Evolutionary conservation across 495 filamentous ascomycete species (phyloP).

Genomic region (Penicillium cataractarum): DNA sequence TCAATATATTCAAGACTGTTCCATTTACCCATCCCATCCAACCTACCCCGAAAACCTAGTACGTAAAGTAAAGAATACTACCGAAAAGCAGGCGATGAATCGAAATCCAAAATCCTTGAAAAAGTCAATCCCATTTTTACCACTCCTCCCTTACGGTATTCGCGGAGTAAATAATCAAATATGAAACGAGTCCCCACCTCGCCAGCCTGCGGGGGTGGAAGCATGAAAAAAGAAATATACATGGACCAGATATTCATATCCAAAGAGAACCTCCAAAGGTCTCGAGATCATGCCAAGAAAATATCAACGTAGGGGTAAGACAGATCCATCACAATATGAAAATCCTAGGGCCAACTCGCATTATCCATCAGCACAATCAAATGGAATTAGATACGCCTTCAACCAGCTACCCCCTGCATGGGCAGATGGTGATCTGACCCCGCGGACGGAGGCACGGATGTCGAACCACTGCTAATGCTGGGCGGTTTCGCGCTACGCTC

Average conservation of each 20-base stretch:
- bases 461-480: conserved; percentile 28
- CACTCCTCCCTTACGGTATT: background rate
- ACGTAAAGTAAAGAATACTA: no score
- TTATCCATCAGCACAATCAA: background rate
- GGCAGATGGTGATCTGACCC: conserved; percentile 24
- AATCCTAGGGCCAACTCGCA: background rate
- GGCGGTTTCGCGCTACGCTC: conserved; percentile 59
- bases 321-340: background rate
- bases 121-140: conserved; percentile 4
- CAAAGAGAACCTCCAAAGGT: background rate
- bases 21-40: no score
- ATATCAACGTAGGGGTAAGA: background rate
- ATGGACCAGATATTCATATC: conserved; percentile 13
- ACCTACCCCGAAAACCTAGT: no score
- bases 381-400: background rate
- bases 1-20: no score
- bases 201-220: conserved; percentile 26
- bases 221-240: conserved; percentile 15
- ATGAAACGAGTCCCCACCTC: conserved; percentile 14
- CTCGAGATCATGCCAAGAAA: background rate
- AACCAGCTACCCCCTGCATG: conserved; percentile 27
- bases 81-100: no score
- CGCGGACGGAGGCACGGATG: conserved; percentile 21
- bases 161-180: background rate
- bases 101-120: background rate